Percentiles rank a stretch among this genome's conserved stretches.
These are phyloP conservation scores for Erythrophleum ivorense DNA, from an alignment of 331 rosid species.

Conservation along the genomic window DNA sequence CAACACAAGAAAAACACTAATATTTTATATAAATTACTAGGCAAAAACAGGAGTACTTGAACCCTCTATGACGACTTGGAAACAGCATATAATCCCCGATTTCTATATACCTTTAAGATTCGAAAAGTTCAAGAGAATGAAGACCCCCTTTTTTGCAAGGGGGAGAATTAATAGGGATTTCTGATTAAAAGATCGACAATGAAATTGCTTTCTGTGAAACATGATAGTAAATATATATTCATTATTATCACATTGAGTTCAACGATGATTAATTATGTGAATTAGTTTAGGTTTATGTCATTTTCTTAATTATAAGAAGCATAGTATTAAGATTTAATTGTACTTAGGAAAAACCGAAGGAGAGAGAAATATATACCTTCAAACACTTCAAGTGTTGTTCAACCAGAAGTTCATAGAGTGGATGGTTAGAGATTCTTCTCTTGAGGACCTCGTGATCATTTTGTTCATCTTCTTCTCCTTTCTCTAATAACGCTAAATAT, in stretches of 20 bases:
- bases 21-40: too few relatives aligned
- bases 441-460: slow-evolving; percentile 59
- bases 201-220: slow-evolving; percentile 1
- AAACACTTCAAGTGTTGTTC: slow-evolving; percentile 79
- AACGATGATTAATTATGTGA: background rate
- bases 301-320: background rate
- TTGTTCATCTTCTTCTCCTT: slow-evolving; percentile 31
- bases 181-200: background rate
- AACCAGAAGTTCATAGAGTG: slow-evolving; percentile 64
- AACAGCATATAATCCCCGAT: background rate
- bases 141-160: background rate
- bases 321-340: background rate
- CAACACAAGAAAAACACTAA: background rate
- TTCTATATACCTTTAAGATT: background rate
- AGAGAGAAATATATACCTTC: slow-evolving; percentile 53
- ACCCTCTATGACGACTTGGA: too few relatives aligned
- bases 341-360: background rate
- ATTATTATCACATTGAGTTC: too few relatives aligned
- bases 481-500: background rate
- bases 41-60: background rate
- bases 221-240: background rate
- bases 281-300: background rate
- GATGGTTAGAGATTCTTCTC: slow-evolving; percentile 76
- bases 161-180: background rate
- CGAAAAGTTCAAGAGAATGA: slow-evolving; percentile 19